Percentiles rank a stretch among this genome's conserved stretches.
These are phyloP conservation scores for Yamadazyma nakazawae DNA, from an alignment of 805 yeast genomes.

Conservation along the genomic window DNA sequence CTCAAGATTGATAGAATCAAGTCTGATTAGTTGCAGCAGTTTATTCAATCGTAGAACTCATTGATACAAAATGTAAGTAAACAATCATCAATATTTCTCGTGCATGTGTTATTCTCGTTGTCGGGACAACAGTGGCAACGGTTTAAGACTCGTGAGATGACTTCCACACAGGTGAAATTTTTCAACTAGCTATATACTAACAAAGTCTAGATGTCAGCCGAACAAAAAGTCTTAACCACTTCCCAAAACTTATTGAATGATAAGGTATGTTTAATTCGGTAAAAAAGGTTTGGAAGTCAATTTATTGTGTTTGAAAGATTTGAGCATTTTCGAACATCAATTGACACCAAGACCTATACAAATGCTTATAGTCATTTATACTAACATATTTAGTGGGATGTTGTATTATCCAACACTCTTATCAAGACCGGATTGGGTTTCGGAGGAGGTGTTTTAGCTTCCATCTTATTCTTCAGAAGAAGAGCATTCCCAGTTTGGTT, in stretches of 20 bases:
- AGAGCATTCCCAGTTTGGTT: constrained; percentile 97
- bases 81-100: neutral
- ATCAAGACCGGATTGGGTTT: constrained; percentile 96
- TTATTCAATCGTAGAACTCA: neutral
- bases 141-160: too few species aligned
- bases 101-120: too few species aligned
- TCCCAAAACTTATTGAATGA: constrained; percentile 61
- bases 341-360: neutral
- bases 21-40: neutral
- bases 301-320: neutral
- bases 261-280: constrained; percentile 27
- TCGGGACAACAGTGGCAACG: neutral
- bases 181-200: constrained; percentile 9
- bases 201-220: constrained; percentile 25
- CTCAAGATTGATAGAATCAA: constrained; percentile 9
- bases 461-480: constrained; percentile 86
- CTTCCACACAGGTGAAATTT: neutral
- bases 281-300: neutral
- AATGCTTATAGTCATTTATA: neutral
- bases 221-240: constrained; percentile 39
- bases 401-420: constrained; percentile 87
- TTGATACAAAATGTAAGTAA: neutral
- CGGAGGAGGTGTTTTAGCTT: constrained; percentile 93
- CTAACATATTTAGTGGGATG: constrained; percentile 65
- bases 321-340: neutral